Evolutionary conservation across 495 filamentous ascomycete genomes (phyloP).

Genomic region (Aspergillus kassunensis): DNA sequence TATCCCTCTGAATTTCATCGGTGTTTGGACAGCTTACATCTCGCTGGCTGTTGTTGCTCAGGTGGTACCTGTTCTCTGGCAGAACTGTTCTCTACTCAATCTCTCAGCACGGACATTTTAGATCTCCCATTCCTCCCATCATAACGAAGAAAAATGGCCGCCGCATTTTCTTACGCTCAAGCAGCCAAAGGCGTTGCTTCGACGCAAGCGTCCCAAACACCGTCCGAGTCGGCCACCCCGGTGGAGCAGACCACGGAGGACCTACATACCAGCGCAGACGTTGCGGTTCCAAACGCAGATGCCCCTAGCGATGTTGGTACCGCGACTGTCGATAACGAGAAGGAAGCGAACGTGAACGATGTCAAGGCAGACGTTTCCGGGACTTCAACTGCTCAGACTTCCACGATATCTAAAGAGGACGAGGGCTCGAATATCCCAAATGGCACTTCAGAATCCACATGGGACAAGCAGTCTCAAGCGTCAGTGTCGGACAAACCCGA

Average conservation of each 20-base stretch:
- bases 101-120: constrained; percentile 20
- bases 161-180: constrained; percentile 87
- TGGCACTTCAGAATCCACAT: constrained; percentile 57
- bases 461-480: constrained; percentile 63
- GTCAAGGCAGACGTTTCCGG: constrained; percentile 45
- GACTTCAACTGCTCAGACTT: constrained; percentile 57
- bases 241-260: constrained; percentile 25
- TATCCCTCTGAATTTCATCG: constrained; percentile 24
- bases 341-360: constrained; percentile 30
- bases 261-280: constrained; percentile 16
- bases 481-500: constrained; percentile 41
- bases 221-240: constrained; percentile 27
- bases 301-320: constrained; percentile 27
- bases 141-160: constrained; percentile 25
- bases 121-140: constrained; percentile 5
- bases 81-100: constrained; percentile 22
- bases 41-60: constrained; percentile 23
- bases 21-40: constrained; percentile 29
- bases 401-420: constrained; percentile 65
- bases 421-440: constrained; percentile 64
- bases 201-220: constrained; percentile 35
- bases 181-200: constrained; percentile 74
- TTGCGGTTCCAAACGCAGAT: constrained; percentile 25
- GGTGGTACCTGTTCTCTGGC: constrained; percentile 27
- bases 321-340: constrained; percentile 20